Conservation (phyloP, 2,329 filamentous ascomycete genomes). For the Talaromyces sp. region DNA sequence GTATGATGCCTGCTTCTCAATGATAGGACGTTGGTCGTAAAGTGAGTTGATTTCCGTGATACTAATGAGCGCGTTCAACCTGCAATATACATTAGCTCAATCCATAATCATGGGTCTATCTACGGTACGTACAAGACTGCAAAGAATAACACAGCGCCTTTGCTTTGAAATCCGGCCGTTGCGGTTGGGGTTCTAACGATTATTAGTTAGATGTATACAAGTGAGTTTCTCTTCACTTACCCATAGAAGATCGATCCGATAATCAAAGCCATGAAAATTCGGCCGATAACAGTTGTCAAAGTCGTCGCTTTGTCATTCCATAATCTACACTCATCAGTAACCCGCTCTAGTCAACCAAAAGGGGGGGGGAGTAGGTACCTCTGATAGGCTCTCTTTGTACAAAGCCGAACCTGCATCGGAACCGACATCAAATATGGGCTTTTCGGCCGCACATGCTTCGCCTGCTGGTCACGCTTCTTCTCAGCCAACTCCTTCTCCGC, state of each 20-base stretch:
- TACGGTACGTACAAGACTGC: conserved; percentile 64
- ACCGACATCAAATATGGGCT: conserved; percentile 76
- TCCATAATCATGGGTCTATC: background rate
- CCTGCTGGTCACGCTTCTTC: conserved; percentile 25
- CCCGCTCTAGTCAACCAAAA: background rate
- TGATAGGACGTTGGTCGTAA: conserved; percentile 85
- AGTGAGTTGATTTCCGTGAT: conserved; percentile 77
- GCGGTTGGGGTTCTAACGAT: conserved; percentile 32
- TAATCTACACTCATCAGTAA: background rate
- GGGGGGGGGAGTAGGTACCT: background rate
- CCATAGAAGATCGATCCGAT: conserved; percentile 67
- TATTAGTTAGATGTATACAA: background rate
- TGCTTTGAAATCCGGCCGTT: conserved; percentile 72
- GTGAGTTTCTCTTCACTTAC: background rate
- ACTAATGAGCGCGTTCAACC: conserved; percentile 56
- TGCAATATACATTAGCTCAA: background rate
- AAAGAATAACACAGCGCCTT: conserved; percentile 79
- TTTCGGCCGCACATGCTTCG: conserved; percentile 36
- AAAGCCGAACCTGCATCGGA: conserved; percentile 68
- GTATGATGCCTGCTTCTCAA: conserved; percentile 86
- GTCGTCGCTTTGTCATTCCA: conserved; percentile 73
- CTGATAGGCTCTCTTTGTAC: conserved; percentile 18
- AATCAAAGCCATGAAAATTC: conserved; percentile 69
- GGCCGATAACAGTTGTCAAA: conserved; percentile 62
- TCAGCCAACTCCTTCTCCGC: conserved; percentile 31